A percentile compares a stretch with the other conserved stretches of the same genome.
These are phyloP conservation scores for Populus trichocarpa DNA, from an alignment of 441 rosid species.

Conservation along the genomic window DNA sequence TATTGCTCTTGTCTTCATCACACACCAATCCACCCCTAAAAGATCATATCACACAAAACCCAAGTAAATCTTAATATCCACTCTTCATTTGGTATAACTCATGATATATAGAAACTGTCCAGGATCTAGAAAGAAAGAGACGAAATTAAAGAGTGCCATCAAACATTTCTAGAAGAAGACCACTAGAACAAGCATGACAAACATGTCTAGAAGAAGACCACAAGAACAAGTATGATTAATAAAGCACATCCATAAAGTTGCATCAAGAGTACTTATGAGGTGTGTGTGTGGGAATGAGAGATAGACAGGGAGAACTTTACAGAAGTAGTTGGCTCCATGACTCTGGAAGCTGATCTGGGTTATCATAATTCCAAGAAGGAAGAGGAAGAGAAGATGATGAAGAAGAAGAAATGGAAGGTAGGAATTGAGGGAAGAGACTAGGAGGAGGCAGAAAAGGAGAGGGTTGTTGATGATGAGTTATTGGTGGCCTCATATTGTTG, in stretches of 20 bases:
- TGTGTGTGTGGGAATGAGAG: not conserved
- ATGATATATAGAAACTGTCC: not conserved
- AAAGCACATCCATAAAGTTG: not conserved
- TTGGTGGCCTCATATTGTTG: conserved; percentile 56
- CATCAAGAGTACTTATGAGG: not conserved
- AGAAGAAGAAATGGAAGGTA: conserved; percentile 49
- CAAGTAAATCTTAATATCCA: not conserved
- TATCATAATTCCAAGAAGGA: conserved; percentile 52
- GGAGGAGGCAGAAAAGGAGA: conserved; percentile 43
- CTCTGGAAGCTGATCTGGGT: conserved; percentile 66
- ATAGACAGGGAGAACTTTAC: conserved; percentile 36
- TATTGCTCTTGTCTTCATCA: conserved; percentile 52
- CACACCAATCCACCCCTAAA: conserved; percentile 74
- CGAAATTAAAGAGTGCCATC: not conserved
- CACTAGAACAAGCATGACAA: not conserved
- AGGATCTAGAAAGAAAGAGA: not conserved
- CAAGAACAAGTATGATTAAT: not conserved
- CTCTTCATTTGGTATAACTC: not conserved
- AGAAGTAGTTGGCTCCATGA: conserved; percentile 87
- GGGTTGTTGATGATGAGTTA: conserved; percentile 29
- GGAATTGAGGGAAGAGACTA: conserved; percentile 35
- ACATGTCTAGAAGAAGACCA: not conserved
- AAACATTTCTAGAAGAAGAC: not conserved
- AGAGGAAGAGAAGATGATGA: conserved; percentile 41
- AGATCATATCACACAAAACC: conserved; percentile 2